Evolutionary conservation across 2,329 filamentous ascomycete genomes (phyloP).

Genomic region (Aspergillus pseudoglaucus): DNA sequence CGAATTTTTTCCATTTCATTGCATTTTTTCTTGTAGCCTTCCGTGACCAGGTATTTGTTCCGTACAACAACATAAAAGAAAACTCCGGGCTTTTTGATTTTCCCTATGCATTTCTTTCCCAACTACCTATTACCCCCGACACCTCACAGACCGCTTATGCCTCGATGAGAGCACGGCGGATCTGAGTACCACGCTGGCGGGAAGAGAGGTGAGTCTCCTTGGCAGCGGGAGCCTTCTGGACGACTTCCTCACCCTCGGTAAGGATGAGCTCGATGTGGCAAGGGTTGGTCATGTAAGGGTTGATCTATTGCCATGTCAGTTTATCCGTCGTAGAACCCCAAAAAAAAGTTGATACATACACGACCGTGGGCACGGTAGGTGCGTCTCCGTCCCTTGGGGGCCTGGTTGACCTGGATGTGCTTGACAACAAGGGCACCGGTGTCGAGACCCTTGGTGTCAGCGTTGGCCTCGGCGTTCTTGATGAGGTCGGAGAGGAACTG

Average conservation of each 20-base stretch:
- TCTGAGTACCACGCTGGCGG: slow-evolving; percentile 76
- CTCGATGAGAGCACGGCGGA: slow-evolving; percentile 56
- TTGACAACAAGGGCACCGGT: slow-evolving; percentile 96
- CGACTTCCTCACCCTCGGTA: slow-evolving; percentile 92
- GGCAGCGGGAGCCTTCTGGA: slow-evolving; percentile 76
- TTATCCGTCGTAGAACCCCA: neutral
- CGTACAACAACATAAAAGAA: slow-evolving; percentile 21
- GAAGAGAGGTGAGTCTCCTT: slow-evolving; percentile 66
- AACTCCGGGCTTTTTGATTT: slow-evolving; percentile 26
- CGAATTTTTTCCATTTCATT: slow-evolving; percentile 1
- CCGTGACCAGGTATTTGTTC: slow-evolving; percentile 25
- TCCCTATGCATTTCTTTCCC: slow-evolving; percentile 23
- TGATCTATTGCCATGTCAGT: slow-evolving; percentile 62
- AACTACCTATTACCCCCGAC: slow-evolving; percentile 13
- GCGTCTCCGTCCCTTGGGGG: slow-evolving; percentile 96
- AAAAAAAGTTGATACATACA: slow-evolving; percentile 60
- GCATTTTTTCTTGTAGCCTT: slow-evolving; percentile 14
- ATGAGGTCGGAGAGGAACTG: slow-evolving; percentile 96
- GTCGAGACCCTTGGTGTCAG: slow-evolving; percentile 94
- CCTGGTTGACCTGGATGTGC: slow-evolving; percentile 99
- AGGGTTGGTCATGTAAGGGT: slow-evolving; percentile 99
- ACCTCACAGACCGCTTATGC: slow-evolving; percentile 38
- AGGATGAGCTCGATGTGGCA: slow-evolving; percentile 99
- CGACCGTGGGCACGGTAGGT: slow-evolving; percentile 99
- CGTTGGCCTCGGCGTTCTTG: slow-evolving; percentile 95